Evolutionary conservation across 2,329 filamentous ascomycete genomes (phyloP).

Genomic region (Aspergillus sp.): DNA sequence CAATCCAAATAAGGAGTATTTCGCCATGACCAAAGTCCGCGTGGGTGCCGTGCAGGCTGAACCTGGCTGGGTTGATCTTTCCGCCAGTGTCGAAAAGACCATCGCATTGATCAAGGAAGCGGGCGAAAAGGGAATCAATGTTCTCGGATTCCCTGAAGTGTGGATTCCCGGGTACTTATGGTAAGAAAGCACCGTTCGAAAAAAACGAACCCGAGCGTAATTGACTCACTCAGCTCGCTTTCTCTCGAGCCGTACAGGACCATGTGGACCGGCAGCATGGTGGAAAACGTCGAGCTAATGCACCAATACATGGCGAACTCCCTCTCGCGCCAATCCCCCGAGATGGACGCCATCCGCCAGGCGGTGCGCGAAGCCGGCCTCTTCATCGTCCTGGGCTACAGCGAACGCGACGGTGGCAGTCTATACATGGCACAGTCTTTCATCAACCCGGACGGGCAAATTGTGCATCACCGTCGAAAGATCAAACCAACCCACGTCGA

Average conservation of each 20-base stretch:
- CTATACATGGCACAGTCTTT: constrained; percentile 42
- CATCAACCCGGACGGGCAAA: constrained; percentile 34
- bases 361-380: constrained; percentile 28
- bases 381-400: constrained; percentile 36
- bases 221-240: neutral
- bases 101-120: constrained; percentile 43
- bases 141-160: constrained; percentile 45
- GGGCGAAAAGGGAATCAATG: constrained; percentile 38
- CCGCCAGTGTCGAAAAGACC: constrained; percentile 42
- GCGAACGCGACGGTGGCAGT: constrained; percentile 28
- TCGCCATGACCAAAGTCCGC: neutral
- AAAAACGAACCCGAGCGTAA: too few relatives aligned
- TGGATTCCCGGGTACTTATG: constrained; percentile 34
- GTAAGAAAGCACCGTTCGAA: constrained; percentile 17
- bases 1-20: too few relatives aligned
- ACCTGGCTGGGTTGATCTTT: constrained; percentile 42
- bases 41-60: constrained; percentile 41
- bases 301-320: constrained; percentile 2
- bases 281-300: constrained; percentile 1
- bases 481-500: constrained; percentile 49
- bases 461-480: constrained; percentile 38
- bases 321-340: constrained; percentile 7
- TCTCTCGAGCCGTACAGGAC: neutral
- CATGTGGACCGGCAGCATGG: neutral
- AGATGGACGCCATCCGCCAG: constrained; percentile 31